A percentile compares a stretch with the other conserved stretches of the same genome.
phyloP scores from a whole-genome alignment of 805 yeast genomes.

The Yamadazyma kitorensis region DNA sequence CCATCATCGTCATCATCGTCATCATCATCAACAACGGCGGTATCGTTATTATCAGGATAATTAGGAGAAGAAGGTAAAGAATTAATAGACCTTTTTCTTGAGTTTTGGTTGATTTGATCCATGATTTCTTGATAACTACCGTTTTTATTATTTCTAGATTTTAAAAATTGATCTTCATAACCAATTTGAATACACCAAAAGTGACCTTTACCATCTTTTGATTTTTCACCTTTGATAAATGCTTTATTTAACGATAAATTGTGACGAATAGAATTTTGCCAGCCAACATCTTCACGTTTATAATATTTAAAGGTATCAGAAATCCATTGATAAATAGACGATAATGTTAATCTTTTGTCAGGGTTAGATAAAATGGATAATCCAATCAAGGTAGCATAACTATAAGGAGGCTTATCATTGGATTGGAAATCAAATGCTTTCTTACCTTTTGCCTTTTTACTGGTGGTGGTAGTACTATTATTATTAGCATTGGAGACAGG shows the following conservation, averaged over 20 bases:
- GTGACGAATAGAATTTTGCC: conserved; percentile 98
- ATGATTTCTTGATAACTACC: conserved; percentile 41
- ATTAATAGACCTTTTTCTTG: conserved; percentile 16
- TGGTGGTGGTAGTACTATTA: neutral
- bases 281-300: conserved; percentile 81
- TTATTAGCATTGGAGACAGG: neutral
- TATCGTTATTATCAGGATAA: conserved; percentile 9
- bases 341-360: conserved; percentile 38
- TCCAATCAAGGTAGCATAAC: conserved; percentile 91
- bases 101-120: conserved; percentile 31
- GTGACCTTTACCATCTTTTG: conserved; percentile 88
- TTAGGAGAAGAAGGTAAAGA: conserved; percentile 34
- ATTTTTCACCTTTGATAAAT: conserved; percentile 84
- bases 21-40: conserved; percentile 7
- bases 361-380: conserved; percentile 88
- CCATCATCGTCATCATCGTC: conserved; percentile 7
- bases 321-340: conserved; percentile 90
- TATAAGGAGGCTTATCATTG: conserved; percentile 82
- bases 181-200: conserved; percentile 92
- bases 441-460: conserved; percentile 28
- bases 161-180: conserved; percentile 74
- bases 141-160: conserved; percentile 51
- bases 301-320: conserved; percentile 81
- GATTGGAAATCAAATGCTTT: conserved; percentile 46
- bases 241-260: conserved; percentile 92